Evolutionary conservation across 345 rosid species (phyloP).

Genomic region (Salix purpurea): DNA sequence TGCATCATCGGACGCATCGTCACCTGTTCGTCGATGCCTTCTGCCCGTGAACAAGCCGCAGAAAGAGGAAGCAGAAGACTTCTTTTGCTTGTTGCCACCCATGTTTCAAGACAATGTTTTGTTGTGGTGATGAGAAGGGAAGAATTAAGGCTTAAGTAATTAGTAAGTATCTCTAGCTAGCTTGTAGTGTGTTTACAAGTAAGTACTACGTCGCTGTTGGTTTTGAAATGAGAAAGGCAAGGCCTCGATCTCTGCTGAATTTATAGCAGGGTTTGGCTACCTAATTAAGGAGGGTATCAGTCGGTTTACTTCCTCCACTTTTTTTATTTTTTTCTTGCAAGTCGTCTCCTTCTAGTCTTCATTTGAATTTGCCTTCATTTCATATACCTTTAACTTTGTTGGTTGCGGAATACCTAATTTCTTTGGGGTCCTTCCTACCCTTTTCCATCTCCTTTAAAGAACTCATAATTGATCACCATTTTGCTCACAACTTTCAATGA

Average conservation of each 20-base stretch:
- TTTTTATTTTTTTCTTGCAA: no score
- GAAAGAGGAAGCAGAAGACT: slow-evolving; percentile 16
- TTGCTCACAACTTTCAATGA: no score
- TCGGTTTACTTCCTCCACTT: no score
- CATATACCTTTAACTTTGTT: no score
- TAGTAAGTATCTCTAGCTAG: not conserved
- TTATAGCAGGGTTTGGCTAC: not conserved
- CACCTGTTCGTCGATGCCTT: slow-evolving; percentile 23
- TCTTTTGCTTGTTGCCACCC: slow-evolving; percentile 38
- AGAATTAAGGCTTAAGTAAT: not conserved
- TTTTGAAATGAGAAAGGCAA: not conserved
- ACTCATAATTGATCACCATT: no score
- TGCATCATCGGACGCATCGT: slow-evolving; percentile 10
- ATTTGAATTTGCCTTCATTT: no score
- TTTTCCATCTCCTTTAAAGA: no score
- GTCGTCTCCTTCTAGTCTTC: not conserved
- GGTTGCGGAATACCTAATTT: no score
- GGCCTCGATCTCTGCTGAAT: not conserved
- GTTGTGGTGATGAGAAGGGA: not conserved
- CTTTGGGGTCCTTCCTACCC: no score
- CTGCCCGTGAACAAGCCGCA: slow-evolving; percentile 37
- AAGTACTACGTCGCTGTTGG: not conserved
- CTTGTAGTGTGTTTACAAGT: not conserved
- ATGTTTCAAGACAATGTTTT: not conserved
- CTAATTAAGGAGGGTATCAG: not conserved